Base-by-base conservation (phyloP, 192 early-diverging fungal species). In the Coemansia aciculifera region DNA sequence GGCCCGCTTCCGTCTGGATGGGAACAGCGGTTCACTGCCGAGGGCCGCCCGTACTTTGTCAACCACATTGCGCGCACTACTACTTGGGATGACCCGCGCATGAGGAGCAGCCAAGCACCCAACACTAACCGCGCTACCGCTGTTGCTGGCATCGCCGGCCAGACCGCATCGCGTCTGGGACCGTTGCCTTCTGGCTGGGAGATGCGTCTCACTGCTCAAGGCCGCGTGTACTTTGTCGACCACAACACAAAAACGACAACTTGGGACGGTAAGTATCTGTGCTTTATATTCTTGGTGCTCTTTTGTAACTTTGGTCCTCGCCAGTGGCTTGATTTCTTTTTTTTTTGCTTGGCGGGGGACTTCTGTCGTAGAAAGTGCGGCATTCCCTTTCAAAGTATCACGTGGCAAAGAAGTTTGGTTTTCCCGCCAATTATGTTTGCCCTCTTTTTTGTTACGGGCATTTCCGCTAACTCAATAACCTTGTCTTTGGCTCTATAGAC, bases 161-260 rank as follows among this genome's bases (percentile, higher is more conserved):
- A 78, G 64, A 82, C 73, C 11, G 84, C 77, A n/a, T 75, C 73
- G 69, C 76, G 73, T 17, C 80, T 98, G 6, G 97, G 97, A 0
- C 92, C 95, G 49, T 78, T 99, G 66, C 97, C 97, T 15, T 92
- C 92, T 39, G 96, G 96, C 21, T 99, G 97, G 97, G 97, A 99
- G 73, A 98, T 99, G 96, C 89, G 96, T 17, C 85, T 95, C 54
- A 99, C 95, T 10, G 91, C 90, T 67, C 96, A 93, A 19, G 97
- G 94, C 12, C 82, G 94, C 21, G 93, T 94, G 21, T 99, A 98
- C 84, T 99, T 98, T 88, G 95, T 99, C 12, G 96, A 99, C 76
- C 97, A 99, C 84, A 95, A 94, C 73, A 91, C 93, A 52, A 98
- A 97, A 75, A 97, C 93, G 11, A 98, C 97, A 5, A 98, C 97